Conservation (phyloP, 2,329 filamentous ascomycete species). For the Fusarium anthophilum region DNA sequence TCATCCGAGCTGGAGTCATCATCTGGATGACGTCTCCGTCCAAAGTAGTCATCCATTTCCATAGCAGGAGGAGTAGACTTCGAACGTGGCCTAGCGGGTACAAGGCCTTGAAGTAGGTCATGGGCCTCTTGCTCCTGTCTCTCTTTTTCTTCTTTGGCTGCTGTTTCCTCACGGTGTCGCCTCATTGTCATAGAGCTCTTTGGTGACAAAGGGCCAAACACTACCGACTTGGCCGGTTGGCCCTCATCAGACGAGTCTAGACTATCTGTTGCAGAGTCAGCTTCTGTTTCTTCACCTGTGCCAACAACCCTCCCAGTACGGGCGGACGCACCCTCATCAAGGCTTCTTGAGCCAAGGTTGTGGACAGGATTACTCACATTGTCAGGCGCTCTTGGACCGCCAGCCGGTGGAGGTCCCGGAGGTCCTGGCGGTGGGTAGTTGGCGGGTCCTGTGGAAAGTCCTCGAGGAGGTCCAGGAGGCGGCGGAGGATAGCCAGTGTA, state of each 20-base stretch:
- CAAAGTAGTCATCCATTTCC: conserved; percentile 41
- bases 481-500: conserved; percentile 54
- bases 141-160: conserved; percentile 36
- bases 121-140: conserved; percentile 27
- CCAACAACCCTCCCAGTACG: conserved; percentile 39
- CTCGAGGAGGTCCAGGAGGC: conserved; percentile 46
- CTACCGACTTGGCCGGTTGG: conserved; percentile 52
- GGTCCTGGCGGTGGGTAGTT: conserved; percentile 34
- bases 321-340: conserved; percentile 52
- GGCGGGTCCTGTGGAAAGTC: conserved; percentile 12
- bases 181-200: conserved; percentile 58
- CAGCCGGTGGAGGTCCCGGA: conserved; percentile 47
- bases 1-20: conserved; percentile 43
- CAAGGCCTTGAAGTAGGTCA: conserved; percentile 30
- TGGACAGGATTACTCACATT: conserved; percentile 56
- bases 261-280: conserved; percentile 45
- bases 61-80: conserved; percentile 41
- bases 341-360: conserved; percentile 39
- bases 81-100: conserved; percentile 25
- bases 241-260: conserved; percentile 34
- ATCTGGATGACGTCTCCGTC: conserved; percentile 30
- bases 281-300: neutral
- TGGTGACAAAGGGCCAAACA: conserved; percentile 61
- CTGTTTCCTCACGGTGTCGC: conserved; percentile 49
- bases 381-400: conserved; percentile 50